These are phyloP conservation scores for Coemansia biformis DNA, from an alignment of 192 early-diverging fungal species.

Conservation along the genomic window DNA sequence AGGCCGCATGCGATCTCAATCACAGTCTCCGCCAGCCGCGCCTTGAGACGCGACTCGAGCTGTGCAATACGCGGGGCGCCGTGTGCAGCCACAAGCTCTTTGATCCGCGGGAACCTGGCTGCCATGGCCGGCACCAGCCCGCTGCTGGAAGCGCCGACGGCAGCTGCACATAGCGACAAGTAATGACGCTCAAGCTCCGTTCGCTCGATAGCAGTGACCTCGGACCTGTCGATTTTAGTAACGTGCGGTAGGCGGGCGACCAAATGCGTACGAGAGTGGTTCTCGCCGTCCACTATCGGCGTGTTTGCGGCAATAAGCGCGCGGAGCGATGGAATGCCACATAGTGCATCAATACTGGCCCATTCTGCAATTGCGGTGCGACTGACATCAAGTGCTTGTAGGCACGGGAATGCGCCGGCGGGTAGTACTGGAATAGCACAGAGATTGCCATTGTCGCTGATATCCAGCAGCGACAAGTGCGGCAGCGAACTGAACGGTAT, in stretches of 20 bases:
- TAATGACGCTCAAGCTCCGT: conserved; percentile 48
- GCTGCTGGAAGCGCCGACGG: background rate
- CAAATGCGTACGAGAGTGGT: conserved; percentile 1
- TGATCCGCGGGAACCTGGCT: conserved; percentile 10
- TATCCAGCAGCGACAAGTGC: conserved; percentile 10
- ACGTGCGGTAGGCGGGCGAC: conserved; percentile 16
- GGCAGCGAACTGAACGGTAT: background rate
- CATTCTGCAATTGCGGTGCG: conserved; percentile 10
- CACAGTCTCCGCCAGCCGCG: conserved; percentile 3
- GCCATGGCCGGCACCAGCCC: conserved; percentile 2
- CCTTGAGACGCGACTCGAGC: conserved; percentile 5
- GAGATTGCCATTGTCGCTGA: conserved; percentile 16
- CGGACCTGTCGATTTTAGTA: conserved; percentile 22
- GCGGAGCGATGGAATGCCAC: background rate
- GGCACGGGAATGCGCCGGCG: background rate
- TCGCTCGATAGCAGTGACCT: conserved; percentile 20
- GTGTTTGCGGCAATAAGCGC: conserved; percentile 7
- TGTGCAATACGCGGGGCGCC: conserved; percentile 2
- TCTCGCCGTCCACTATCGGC: background rate
- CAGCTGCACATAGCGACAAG: conserved; percentile 8
- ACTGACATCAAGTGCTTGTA: conserved; percentile 19
- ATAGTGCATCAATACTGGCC: conserved; percentile 1
- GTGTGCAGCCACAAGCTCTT: conserved; percentile 14
- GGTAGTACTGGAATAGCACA: no score
- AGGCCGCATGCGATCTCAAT: conserved; percentile 6